Evolutionary conservation across 2,329 filamentous ascomycete genomes (phyloP), one percentile per base, ranked within the genome.

Genomic region (Cercospora sesami): DNA sequence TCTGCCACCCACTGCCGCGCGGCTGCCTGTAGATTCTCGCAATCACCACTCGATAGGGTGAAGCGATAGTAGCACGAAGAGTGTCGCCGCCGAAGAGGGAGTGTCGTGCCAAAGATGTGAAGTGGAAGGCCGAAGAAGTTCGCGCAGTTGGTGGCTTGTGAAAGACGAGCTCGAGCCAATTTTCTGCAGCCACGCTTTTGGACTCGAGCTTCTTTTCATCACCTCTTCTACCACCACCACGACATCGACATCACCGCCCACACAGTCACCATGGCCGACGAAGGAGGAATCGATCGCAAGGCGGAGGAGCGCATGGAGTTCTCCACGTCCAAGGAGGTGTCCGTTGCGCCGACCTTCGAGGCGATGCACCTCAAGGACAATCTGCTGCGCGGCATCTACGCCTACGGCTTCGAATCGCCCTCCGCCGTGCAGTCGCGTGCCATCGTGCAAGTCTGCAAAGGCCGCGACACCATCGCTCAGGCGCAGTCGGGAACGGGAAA

Each of bases 401-500:
- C 95, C 39, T 99, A 99, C 76, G 95, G 95, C 72, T 99, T 98
- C 82, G 95, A 99, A 80, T 97, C 95, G 2, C 95, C 95, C 12
- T 99, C 95, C 0, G 95, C 95, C 14, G 94, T 99, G 18, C 95
- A 99, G 83, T 97, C 94, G 73, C 92, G 95, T 78, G 95, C 95
- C 63, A 99, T 99, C 78, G 95, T 99, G 60, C 95, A 98, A 83
- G 92, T 99, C 78, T 99, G 95, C 88, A 98, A 98, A 83, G 95
- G 95, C 73, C 93, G 95, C 82, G 95, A 99, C 81, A 98, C 95
- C 71, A 99, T 99, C 78, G 95, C 95, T 18, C 95, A 99, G 80
- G 95, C 95, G 21, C 95, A 98, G 81, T 97, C 94, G 76, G 95
- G 95, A 87, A 99, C 95, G 81, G 95, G 95, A 86, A 99, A 99